phyloP scores from a whole-genome alignment of 208 protist genomes.

The Trypanosoma caninum region DNA sequence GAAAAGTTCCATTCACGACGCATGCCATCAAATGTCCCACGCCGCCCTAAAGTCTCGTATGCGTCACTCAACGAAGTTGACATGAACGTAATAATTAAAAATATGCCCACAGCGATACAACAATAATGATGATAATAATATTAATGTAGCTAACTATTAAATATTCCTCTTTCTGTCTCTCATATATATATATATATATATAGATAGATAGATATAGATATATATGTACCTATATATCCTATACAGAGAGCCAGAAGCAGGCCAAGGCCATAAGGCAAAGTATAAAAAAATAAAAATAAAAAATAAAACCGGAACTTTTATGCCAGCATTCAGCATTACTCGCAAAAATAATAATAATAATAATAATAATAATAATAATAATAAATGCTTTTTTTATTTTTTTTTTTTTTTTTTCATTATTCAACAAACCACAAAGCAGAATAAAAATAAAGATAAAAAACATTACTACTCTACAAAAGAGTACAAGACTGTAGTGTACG shows the following conservation, averaged over 20 bases:
- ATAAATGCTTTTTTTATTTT: no score
- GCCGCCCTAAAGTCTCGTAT: not conserved
- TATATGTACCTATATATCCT: no score
- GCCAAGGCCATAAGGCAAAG: no score
- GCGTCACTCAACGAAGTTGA: not conserved
- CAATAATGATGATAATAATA: not conserved
- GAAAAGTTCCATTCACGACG: slow-evolving; percentile 88
- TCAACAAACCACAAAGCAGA: no score
- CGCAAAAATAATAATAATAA: no score
- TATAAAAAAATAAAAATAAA: no score
- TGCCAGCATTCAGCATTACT: no score
- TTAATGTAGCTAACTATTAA: not conserved
- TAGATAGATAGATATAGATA: not conserved
- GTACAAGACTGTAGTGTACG: not conserved
- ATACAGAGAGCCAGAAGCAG: no score
- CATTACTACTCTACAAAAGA: slow-evolving; percentile 2
- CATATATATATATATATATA: slow-evolving; percentile 6
- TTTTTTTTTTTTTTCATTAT: no score
- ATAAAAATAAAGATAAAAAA: not conserved
- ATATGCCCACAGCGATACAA: no score
- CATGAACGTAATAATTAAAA: not conserved
- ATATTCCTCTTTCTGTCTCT: not conserved
- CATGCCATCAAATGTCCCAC: slow-evolving; percentile 50
- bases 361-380: no score
- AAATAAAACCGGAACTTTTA: no score